Evolutionary conservation across 257 asterid species (phyloP).

Genomic region (Euphrasia confusa): DNA sequence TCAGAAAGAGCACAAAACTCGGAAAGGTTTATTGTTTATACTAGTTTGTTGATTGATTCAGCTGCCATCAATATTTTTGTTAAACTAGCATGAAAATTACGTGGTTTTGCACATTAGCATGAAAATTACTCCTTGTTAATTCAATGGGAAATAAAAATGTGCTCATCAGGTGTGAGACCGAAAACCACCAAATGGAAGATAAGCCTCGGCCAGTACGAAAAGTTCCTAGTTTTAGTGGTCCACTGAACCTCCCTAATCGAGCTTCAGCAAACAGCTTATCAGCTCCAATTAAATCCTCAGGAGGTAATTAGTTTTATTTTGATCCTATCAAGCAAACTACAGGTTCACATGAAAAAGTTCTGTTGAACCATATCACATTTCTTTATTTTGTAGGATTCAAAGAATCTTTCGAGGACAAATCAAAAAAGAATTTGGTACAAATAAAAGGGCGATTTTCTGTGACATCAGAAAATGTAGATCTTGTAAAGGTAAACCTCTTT

Average conservation of each 20-base stretch:
- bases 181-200: conserved; percentile 56
- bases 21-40: conserved; percentile 52
- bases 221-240: conserved; percentile 95
- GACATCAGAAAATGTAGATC: conserved; percentile 97
- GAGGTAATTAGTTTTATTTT: conserved; percentile 48
- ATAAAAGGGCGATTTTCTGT: conserved; percentile 98
- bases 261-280: conserved; percentile 99
- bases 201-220: conserved; percentile 57
- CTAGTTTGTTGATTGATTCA: conserved; percentile 21
- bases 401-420: conserved; percentile 84
- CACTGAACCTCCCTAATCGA: conserved; percentile 86
- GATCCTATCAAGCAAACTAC: conserved; percentile 19
- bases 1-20: conserved; percentile 57
- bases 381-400: conserved; percentile 47
- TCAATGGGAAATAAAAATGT: conserved; percentile 18
- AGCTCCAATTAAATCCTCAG: conserved; percentile 96
- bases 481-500: conserved; percentile 67
- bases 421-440: conserved; percentile 84
- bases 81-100: conserved; percentile 19
- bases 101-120: conserved; percentile 20
- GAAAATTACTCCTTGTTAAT: conserved; percentile 21
- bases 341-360: conserved; percentile 13
- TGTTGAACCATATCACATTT: conserved; percentile 15
- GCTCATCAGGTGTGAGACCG: conserved; percentile 60
- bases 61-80: conserved; percentile 17